These are phyloP conservation scores for Trametes punicea DNA, from an alignment of 768 basidiomycete species.

Conservation along the genomic window DNA sequence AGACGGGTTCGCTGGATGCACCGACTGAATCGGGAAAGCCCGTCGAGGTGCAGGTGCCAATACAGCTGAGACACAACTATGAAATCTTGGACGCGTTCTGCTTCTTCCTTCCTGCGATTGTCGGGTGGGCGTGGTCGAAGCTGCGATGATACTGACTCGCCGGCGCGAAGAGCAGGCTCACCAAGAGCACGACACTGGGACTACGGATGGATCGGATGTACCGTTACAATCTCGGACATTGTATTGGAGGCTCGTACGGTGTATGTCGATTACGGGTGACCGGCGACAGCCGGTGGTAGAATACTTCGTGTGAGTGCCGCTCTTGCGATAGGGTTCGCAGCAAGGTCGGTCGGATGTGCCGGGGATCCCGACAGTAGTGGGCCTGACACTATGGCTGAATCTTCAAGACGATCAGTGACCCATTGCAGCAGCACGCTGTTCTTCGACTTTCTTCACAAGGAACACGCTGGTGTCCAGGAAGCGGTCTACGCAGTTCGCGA, in stretches of 20 bases:
- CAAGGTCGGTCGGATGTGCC: neutral
- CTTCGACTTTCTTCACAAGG: slow-evolving; percentile 65
- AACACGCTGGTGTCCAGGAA: slow-evolving; percentile 86
- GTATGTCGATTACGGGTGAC: slow-evolving; percentile 4
- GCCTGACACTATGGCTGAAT: neutral
- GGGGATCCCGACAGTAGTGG: neutral
- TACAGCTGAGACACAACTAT: slow-evolving; percentile 48
- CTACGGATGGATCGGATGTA: slow-evolving; percentile 4
- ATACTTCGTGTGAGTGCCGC: slow-evolving; percentile 4
- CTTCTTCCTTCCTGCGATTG: slow-evolving; percentile 55
- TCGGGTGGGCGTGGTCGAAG: slow-evolving; percentile 26
- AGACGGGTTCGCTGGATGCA: slow-evolving; percentile 44
- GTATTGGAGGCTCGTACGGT: neutral
- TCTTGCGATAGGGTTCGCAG: neutral
- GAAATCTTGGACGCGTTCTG: slow-evolving; percentile 69
- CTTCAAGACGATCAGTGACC: slow-evolving; percentile 15
- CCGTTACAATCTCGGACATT: neutral
- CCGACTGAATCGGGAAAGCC: slow-evolving; percentile 12
- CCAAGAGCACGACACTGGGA: slow-evolving; percentile 1
- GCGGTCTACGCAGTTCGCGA: slow-evolving; percentile 86
- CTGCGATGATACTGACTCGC: slow-evolving; percentile 11
- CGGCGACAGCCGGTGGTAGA: neutral
- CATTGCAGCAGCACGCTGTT: slow-evolving; percentile 41
- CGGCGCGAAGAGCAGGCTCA: neutral
- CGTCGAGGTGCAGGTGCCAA: slow-evolving; percentile 48